phyloP scores from a whole-genome alignment of 1,284 basidiomycete genomes.

The Takashimella koratensis region DNA sequence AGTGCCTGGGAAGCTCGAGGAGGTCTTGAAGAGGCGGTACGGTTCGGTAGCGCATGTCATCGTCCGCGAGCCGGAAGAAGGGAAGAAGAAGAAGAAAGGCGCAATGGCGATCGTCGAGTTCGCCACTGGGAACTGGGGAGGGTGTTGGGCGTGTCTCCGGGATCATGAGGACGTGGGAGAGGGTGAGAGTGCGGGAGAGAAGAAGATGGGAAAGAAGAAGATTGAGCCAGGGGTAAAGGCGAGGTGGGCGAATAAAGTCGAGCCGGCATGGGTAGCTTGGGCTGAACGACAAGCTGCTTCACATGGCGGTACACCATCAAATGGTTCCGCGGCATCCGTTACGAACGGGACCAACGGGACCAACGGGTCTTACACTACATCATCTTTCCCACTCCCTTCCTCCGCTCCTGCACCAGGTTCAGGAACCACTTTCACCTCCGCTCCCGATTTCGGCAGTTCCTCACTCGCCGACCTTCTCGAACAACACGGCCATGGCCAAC shows the following conservation, averaged over 20 bases:
- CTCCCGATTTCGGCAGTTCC: slow-evolving; percentile 23
- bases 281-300: slow-evolving; percentile 54
- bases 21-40: slow-evolving; percentile 23
- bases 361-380: background rate
- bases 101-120: slow-evolving; percentile 51
- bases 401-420: slow-evolving; percentile 14
- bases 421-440: slow-evolving; percentile 21
- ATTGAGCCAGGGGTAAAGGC: slow-evolving; percentile 58
- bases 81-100: slow-evolving; percentile 48
- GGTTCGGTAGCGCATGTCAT: slow-evolving; percentile 40
- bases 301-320: background rate
- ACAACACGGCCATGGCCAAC: too few relatives aligned
- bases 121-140: slow-evolving; percentile 50
- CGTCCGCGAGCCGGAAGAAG: slow-evolving; percentile 23
- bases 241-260: slow-evolving; percentile 62
- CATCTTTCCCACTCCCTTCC: slow-evolving; percentile 11
- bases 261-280: slow-evolving; percentile 71
- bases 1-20: slow-evolving; percentile 20
- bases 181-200: slow-evolving; percentile 63
- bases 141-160: slow-evolving; percentile 42
- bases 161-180: slow-evolving; percentile 53
- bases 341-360: too few relatives aligned
- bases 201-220: slow-evolving; percentile 54
- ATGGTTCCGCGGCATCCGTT: background rate
- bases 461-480: slow-evolving; percentile 31